Evolutionary conservation across 2,329 filamentous ascomycete genomes (phyloP).

Genomic region (Fonsecaea pugnacius): DNA sequence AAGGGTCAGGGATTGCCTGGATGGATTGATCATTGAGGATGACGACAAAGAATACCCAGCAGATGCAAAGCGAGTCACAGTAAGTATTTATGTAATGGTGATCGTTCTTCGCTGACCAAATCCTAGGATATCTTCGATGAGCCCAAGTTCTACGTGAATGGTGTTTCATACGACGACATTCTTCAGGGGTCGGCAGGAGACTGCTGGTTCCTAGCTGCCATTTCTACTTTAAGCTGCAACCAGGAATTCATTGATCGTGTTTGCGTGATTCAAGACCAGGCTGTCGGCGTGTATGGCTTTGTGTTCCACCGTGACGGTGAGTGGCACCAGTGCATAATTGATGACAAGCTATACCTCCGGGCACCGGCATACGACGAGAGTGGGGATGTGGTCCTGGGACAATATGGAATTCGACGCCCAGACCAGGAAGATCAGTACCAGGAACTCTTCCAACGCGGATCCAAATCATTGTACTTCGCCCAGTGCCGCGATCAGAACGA

Average conservation of each 20-base stretch:
- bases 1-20: conserved; percentile 56
- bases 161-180: conserved; percentile 76
- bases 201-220: conserved; percentile 83
- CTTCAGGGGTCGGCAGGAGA: conserved; percentile 72
- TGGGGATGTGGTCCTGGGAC: conserved; percentile 72
- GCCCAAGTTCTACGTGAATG: conserved; percentile 77
- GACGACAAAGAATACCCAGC: conserved; percentile 61
- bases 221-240: conserved; percentile 77
- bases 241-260: conserved; percentile 72
- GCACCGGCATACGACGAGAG: conserved; percentile 82
- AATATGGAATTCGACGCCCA: conserved; percentile 75
- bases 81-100: conserved; percentile 39
- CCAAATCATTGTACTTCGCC: conserved; percentile 76
- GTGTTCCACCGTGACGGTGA: conserved; percentile 86
- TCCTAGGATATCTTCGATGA: conserved; percentile 72
- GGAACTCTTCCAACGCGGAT: conserved; percentile 73
- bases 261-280: conserved; percentile 74
- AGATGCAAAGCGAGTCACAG: conserved; percentile 72
- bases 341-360: conserved; percentile 86
- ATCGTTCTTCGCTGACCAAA: conserved; percentile 18
- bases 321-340: conserved; percentile 90
- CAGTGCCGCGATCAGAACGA: conserved; percentile 76
- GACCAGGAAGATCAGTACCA: conserved; percentile 74
- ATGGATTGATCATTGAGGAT: conserved; percentile 48
- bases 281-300: conserved; percentile 81